Conservation (phyloP, 1,284 basidiomycete species). For the Fomitopsis schrenkii region DNA sequence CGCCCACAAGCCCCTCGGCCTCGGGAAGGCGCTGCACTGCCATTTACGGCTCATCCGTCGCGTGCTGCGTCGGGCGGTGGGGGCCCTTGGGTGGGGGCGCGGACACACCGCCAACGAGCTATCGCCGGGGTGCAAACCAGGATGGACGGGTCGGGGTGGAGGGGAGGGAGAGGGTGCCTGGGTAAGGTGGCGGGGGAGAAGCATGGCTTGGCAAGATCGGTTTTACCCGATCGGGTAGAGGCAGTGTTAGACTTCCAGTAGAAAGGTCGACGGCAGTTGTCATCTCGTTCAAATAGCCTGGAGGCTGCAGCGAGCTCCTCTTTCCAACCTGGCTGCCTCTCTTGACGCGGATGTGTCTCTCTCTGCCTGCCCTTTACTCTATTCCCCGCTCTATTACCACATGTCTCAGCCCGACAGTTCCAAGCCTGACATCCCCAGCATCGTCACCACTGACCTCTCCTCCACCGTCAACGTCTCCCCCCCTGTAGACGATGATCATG, state of each 20-base stretch:
- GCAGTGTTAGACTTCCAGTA: constrained; percentile 1
- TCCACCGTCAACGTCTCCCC: constrained; percentile 9
- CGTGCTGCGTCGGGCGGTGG: not conserved
- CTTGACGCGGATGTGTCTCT: not conserved
- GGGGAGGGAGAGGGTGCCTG: not conserved
- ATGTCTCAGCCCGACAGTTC: constrained; percentile 14
- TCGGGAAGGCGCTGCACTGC: not conserved
- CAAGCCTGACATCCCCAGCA: constrained; percentile 18
- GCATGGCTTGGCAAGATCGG: constrained; percentile 3
- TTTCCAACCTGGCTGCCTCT: not conserved
- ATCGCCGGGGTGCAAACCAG: not conserved
- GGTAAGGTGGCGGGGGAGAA: not conserved
- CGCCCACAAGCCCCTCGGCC: not conserved
- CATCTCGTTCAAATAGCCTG: constrained; percentile 5
- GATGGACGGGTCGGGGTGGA: not conserved
- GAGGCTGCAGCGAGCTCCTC: not conserved
- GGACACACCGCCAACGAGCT: not conserved
- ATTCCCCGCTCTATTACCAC: not conserved
- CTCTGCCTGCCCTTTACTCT: not conserved
- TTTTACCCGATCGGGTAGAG: constrained; percentile 2
- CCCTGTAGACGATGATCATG: not conserved
- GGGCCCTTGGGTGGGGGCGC: not conserved
- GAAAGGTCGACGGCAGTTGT: not conserved
- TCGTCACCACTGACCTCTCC: constrained; percentile 23
- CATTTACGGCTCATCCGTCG: not conserved